These are phyloP conservation scores for Nakazawaea sp. DNA, from an alignment of 805 yeast species.

Conservation along the genomic window DNA sequence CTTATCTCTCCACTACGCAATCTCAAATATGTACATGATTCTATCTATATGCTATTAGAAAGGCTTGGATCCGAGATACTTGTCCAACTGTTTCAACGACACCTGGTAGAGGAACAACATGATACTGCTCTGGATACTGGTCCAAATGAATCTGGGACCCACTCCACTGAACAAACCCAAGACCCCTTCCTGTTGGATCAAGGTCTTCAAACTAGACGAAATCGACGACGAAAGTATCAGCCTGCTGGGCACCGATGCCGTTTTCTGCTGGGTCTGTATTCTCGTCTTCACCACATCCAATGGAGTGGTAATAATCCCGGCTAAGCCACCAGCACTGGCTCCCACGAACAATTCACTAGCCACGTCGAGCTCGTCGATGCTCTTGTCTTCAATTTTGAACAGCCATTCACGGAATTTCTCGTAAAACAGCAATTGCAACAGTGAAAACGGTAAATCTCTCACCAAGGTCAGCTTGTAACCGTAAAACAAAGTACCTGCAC, in stretches of 20 bases:
- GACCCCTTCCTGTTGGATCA: slow-evolving; percentile 70
- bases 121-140: slow-evolving; percentile 88
- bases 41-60: too few species aligned
- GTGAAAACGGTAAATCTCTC: slow-evolving; percentile 93
- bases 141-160: slow-evolving; percentile 96
- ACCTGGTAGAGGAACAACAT: slow-evolving; percentile 87
- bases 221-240: slow-evolving; percentile 36
- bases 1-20: too few species aligned
- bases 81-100: slow-evolving; percentile 50
- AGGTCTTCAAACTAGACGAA: slow-evolving; percentile 39
- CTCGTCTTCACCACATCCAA: slow-evolving; percentile 89
- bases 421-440: slow-evolving; percentile 92
- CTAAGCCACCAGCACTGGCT: slow-evolving; percentile 92
- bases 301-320: slow-evolving; percentile 87
- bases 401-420: slow-evolving; percentile 64
- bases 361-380: slow-evolving; percentile 42
- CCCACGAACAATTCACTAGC: slow-evolving; percentile 75
- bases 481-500: slow-evolving; percentile 66
- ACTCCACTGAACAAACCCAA: slow-evolving; percentile 87
- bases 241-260: slow-evolving; percentile 12
- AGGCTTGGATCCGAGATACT: not conserved
- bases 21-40: too few species aligned
- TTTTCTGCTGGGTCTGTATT: slow-evolving; percentile 76
- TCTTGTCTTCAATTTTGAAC: slow-evolving; percentile 19
- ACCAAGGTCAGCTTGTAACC: slow-evolving; percentile 93